Evolutionary conservation across 2,329 filamentous ascomycete genomes (phyloP), one percentile per base, ranked within the genome.

Genomic region (Pezicula carpinea): DNA sequence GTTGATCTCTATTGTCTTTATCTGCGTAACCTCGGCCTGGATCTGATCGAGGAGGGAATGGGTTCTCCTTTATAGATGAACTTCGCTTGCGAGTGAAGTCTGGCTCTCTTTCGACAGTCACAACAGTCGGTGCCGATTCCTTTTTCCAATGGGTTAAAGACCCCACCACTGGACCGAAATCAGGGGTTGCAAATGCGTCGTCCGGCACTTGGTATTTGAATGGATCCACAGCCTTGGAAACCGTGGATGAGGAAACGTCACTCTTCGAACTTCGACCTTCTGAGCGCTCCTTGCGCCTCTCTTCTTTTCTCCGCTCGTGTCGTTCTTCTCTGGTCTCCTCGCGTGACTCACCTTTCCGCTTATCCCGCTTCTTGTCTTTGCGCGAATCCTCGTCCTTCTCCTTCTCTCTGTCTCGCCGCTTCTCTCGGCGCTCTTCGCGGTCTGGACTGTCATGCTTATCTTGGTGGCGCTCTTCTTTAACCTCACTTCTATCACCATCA

Each of bases 181-280:
- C 53, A 3, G 76, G 72, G 8, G 73, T 74, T 41, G 66, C 64
- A 49, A 78, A 78, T n/a, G 72, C 71, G 56, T 76, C 71, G 50
- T 76, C 69, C 35, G 69, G 54, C 50, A 82, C 75, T 61, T 77
- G 78, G 58, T 70, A 83, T 59, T 80, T 71, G 60, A 83, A 82
- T 15, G 79, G 77, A 62, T 83, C 75, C 58, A 77, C 61, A 42
- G 62, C 57, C n/a, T 60, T 56, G 44, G 39, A 22, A 13, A 52
- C 50, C 26, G 47, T 49, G 29, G 55, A 54, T 49, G 53, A 58
- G 55, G 44, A 59, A 34, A 49, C 55, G 49, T 56, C 64, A 53
- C 54, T 66, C 57, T 49, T 63, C 36, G 53, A 58, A 47, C 46
- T 44, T 26, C 47, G 53, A 32, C 48, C 42, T 15, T 54, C 52